These are phyloP conservation scores for Alternaria sp. DNA, from an alignment of 2,329 filamentous ascomycete species.

Conservation along the genomic window DNA sequence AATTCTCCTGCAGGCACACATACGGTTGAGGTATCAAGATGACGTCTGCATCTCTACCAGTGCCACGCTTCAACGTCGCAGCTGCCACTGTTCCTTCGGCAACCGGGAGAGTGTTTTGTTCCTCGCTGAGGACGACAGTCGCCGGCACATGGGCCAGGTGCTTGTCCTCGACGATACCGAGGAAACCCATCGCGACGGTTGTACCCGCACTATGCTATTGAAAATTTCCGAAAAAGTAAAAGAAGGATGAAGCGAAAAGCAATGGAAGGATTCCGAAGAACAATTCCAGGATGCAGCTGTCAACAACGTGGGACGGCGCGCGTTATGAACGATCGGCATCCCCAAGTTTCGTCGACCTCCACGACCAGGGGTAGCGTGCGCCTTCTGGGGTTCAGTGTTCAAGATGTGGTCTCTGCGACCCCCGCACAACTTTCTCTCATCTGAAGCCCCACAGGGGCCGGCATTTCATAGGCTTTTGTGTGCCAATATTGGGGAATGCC, in stretches of 20 bases:
- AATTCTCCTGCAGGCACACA: conserved; percentile 31
- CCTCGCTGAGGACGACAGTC: conserved; percentile 41
- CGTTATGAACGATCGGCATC: conserved; percentile 14
- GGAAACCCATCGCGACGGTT: conserved; percentile 37
- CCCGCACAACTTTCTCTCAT: conserved; percentile 10
- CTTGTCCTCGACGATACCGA: conserved; percentile 42
- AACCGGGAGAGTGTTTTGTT: conserved; percentile 14
- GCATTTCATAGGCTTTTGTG: conserved; percentile 4
- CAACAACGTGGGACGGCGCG: conserved; percentile 1
- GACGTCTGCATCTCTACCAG: conserved; percentile 40
- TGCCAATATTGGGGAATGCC: conserved; percentile 16
- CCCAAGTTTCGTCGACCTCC: neutral
- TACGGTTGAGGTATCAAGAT: conserved; percentile 45
- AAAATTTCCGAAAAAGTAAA: neutral
- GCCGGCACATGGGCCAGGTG: conserved; percentile 43
- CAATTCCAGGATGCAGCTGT: neutral
- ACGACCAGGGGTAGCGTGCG: conserved; percentile 5
- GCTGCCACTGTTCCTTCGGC: conserved; percentile 15
- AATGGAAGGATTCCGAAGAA: neutral
- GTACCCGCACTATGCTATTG: neutral
- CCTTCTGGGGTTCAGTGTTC: conserved; percentile 6
- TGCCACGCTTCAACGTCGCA: conserved; percentile 40
- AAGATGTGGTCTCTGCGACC: conserved; percentile 15
- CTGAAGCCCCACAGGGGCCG: conserved; percentile 21
- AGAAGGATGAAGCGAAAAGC: neutral